phyloP scores from a whole-genome alignment of 768 basidiomycete species.

The Macrolepiota fuliginosa region DNA sequence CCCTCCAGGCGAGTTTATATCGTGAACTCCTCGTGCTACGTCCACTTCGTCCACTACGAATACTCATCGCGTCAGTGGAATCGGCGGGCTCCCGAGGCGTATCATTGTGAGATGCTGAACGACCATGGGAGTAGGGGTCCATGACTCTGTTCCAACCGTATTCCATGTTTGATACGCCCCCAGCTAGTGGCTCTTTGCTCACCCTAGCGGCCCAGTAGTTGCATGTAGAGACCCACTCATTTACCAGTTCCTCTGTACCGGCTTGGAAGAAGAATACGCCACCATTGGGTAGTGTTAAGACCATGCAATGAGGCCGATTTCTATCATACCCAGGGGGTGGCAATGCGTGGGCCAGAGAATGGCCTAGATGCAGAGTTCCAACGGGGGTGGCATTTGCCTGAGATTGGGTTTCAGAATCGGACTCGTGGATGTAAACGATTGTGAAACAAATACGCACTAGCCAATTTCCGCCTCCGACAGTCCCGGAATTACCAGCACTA shows the following conservation, averaged over 20 bases:
- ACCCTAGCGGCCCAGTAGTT: slow-evolving; percentile 99
- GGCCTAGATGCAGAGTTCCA: slow-evolving; percentile 81
- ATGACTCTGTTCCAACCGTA: slow-evolving; percentile 92
- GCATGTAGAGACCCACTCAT: slow-evolving; percentile 98
- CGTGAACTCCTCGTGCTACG: slow-evolving; percentile 61
- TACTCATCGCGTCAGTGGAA: slow-evolving; percentile 56
- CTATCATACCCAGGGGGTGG: slow-evolving; percentile 92
- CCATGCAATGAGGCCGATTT: slow-evolving; percentile 93
- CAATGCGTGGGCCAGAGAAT: slow-evolving; percentile 83
- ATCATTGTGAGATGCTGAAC: slow-evolving; percentile 60
- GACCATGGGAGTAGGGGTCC: slow-evolving; percentile 48
- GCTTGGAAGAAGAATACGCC: slow-evolving; percentile 98
- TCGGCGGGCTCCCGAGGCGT: slow-evolving; percentile 40
- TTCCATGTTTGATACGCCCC: slow-evolving; percentile 99
- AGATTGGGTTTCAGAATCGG: slow-evolving; percentile 14
- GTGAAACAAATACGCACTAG: slow-evolving; percentile 57
- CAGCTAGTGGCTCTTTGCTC: slow-evolving; percentile 91
- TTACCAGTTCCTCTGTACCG: slow-evolving; percentile 97
- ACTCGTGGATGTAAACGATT: background rate
- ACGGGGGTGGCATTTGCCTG: slow-evolving; percentile 86
- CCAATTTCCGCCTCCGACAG: slow-evolving; percentile 97
- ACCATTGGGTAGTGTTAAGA: slow-evolving; percentile 82
- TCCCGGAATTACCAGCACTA: slow-evolving; percentile 54
- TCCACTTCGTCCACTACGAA: slow-evolving; percentile 59
- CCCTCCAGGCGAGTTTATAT: slow-evolving; percentile 63